phyloP scores from a whole-genome alignment of 176 grass and related monocot species.

The Lolium multiflorum region DNA sequence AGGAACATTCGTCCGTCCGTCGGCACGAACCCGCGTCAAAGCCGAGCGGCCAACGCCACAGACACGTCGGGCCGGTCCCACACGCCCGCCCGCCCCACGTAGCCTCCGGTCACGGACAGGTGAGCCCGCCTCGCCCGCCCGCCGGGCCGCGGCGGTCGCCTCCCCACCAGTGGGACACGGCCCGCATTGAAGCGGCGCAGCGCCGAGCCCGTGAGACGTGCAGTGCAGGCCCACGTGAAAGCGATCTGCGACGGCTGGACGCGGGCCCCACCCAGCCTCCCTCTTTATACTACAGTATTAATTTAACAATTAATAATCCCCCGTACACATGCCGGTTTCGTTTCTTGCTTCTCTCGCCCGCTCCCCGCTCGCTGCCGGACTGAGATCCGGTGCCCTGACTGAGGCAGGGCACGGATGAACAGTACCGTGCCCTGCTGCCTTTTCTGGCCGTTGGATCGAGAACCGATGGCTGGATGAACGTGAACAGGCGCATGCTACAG shows the following conservation, averaged over 20 bases:
- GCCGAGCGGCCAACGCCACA: neutral
- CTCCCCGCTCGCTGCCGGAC: neutral
- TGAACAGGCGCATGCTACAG: no score
- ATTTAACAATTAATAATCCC: neutral
- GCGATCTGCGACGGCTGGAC: slow-evolving; percentile 25
- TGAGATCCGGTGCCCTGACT: no score
- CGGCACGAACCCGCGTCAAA: neutral
- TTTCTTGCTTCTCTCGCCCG: slow-evolving; percentile 18
- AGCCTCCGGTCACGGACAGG: neutral
- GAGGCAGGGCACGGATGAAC: no score
- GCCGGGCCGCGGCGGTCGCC: neutral
- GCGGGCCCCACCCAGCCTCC: neutral
- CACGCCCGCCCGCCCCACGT: neutral
- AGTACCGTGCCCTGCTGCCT: no score
- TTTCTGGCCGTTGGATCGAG: no score
- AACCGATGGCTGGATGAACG: no score
- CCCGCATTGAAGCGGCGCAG: slow-evolving; percentile 42
- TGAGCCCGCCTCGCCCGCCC: neutral
- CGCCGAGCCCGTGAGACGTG: slow-evolving; percentile 36
- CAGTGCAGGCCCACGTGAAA: slow-evolving; percentile 35
- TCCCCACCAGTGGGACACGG: slow-evolving; percentile 34
- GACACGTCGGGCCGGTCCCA: neutral
- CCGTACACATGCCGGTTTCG: slow-evolving; percentile 33
- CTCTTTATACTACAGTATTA: neutral
- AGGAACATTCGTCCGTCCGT: neutral